Percentiles rank a stretch among this genome's conserved stretches.
Evolutionary conservation across 441 rosid species (phyloP).

Genomic region (Populus hybrid): DNA sequence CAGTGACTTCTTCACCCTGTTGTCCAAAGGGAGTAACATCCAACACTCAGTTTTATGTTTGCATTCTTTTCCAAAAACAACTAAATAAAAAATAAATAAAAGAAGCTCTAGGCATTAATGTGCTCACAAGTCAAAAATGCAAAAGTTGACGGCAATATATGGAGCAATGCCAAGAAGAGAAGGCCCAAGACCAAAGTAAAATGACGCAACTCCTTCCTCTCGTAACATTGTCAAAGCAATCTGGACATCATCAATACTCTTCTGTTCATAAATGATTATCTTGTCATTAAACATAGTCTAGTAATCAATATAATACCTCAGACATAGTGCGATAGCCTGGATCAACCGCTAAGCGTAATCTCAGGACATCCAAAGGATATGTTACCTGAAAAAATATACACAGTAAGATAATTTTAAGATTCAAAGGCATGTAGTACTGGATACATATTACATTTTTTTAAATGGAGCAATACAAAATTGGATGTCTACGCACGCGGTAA

Average conservation of each 20-base stretch:
- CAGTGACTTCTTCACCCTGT: conserved; percentile 88
- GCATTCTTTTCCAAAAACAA: neutral
- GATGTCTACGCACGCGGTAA: neutral
- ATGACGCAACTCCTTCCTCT: conserved; percentile 91
- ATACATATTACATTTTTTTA: neutral
- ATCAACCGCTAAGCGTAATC: conserved; percentile 94
- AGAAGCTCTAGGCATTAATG: conserved; percentile 7
- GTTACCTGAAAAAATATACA: conserved; percentile 52
- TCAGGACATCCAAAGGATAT: conserved; percentile 93
- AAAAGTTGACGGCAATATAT: conserved; percentile 94
- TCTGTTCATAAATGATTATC: conserved; percentile 13
- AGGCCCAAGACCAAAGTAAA: conserved; percentile 94
- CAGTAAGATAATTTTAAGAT: conserved; percentile 4
- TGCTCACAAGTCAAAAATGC: conserved; percentile 94
- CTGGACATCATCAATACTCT: conserved; percentile 32
- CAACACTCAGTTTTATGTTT: neutral
- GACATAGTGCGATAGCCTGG: conserved; percentile 87
- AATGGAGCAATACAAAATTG: neutral
- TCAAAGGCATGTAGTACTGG: neutral
- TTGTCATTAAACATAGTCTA: conserved; percentile 1
- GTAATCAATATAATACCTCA: conserved; percentile 46
- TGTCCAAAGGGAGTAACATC: conserved; percentile 14
- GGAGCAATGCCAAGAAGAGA: conserved; percentile 96
- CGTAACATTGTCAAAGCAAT: conserved; percentile 87
- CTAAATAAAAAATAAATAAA: neutral